Base-by-base conservation (phyloP, 2,329 filamentous ascomycete genomes). In the Simplicillium sp. region DNA sequence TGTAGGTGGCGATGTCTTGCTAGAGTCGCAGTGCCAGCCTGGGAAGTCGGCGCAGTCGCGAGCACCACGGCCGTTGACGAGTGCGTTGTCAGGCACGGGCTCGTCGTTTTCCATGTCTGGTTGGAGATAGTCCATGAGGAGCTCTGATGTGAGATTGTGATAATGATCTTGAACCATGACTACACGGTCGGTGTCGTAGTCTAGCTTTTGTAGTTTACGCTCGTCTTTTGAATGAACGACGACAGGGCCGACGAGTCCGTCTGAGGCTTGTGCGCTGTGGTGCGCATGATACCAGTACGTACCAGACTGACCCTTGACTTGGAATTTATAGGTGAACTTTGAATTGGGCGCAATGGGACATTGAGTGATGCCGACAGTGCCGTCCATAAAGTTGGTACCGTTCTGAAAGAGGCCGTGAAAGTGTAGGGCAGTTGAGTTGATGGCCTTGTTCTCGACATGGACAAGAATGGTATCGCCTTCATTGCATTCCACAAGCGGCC, bases 331-430 rank as follows among this genome's bases (percentile, higher is more conserved):
- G 1, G 71, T 77, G 46, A 83, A 82, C 1, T 65, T 74, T 2
- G 67, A 61, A 1, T 76, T 77, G 1, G 82, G 77, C 0, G 75
- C 68, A 36, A 87, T 80, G 0, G 74, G 70, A 46, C 80, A 84
- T 54, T 85, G 82, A 0, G 75, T 81, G 5, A 85, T 70, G 29
- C 75, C 80, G 0, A 77, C 67, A 2, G 82, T 73, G 1, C 84
- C 85, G 51, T 90, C 84, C 80, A 87, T 85, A 42, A 71, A 70
- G 44, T 78, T 85, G 0, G 82, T 84, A 11, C 82, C 82, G 48
- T 85, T 85, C 54, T 87, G 83, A 53, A 78, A 87, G 46, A 90
- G 70, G 13, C 85, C 85, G 49, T 90, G 85, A 57, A 84, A 89
- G 54, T 90, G 85, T 5, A 89, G 67, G 31, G 71, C 75, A 8